A percentile compares a stretch with the other conserved stretches of the same genome.
Evolutionary conservation across 2,329 filamentous ascomycete genomes (phyloP).

Genomic region (Elsinoe batatas): DNA sequence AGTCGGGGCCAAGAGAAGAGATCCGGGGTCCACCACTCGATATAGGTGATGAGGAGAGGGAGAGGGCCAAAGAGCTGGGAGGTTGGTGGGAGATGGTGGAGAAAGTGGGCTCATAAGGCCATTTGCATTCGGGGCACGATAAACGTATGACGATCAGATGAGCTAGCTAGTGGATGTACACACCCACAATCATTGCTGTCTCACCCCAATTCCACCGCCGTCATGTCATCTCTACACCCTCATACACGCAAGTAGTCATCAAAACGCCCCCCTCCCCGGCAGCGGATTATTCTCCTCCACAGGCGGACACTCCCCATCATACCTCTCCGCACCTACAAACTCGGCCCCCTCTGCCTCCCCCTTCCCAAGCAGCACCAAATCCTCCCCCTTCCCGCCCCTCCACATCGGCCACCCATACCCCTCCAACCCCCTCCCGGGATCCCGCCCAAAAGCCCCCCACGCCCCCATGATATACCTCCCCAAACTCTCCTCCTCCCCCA

Average conservation of each 20-base stretch:
- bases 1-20: constrained; percentile 29
- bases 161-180: background rate
- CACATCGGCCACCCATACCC: constrained; percentile 31
- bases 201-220: too few relatives aligned
- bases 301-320: background rate
- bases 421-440: constrained; percentile 24
- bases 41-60: constrained; percentile 36
- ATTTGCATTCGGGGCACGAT: background rate
- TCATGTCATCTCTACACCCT: too few relatives aligned
- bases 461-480: constrained; percentile 22
- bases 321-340: background rate
- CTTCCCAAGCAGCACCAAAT: constrained; percentile 1
- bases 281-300: constrained; percentile 5
- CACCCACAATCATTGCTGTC: background rate
- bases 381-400: background rate
- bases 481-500: constrained; percentile 15
- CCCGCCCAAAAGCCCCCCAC: constrained; percentile 27
- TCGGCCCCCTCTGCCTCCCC: background rate
- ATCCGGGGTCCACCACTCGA: constrained; percentile 38
- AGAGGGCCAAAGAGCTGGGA: constrained; percentile 31
- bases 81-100: constrained; percentile 30
- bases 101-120: constrained; percentile 11
- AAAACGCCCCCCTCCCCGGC: constrained; percentile 1
- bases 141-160: background rate
- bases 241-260: background rate